Evolutionary conservation across 2,329 filamentous ascomycete species (phyloP), one percentile per base, ranked within the genome.

Genomic region (Tolypocladium amazonense): DNA sequence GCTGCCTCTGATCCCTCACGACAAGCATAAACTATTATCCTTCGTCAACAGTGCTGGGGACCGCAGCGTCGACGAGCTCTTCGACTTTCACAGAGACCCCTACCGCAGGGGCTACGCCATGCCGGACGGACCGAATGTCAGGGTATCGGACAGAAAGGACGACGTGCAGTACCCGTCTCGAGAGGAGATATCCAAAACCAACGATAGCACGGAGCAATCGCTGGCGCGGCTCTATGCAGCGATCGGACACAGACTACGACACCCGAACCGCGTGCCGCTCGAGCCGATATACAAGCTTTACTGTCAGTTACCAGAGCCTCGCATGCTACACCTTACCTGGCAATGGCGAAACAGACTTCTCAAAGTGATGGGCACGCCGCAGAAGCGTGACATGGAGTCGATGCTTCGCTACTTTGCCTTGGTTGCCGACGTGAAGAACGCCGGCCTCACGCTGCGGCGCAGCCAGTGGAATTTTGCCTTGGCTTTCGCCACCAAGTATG

Each of bases 391-490:
- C 56, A 72, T 81, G 20, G 77, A 74, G 63, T 81, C 85, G 55
- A 95, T 92, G 88, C 78, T 89, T 66, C 87, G 90, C 59, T 97
- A 93, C 73, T 87, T 97, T 63, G 85, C 86, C 6, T 77, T 97
- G 30, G 80, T 97, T 23, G 86, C 92, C 63, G 93, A 99, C 67
- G 88, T 95, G 76, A 88, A 90, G 66, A 80, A 80, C 58, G 82
- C 85, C n/a, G 83, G 85, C 2, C 83, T 96, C 53, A 81, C 86
- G 0, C 76, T 97, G 59, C 82, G 79, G 0, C 76, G 75, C 6
- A 75, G 79, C 0, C 85, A 96, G 69, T 99, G 92, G 92, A 96
- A 90, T 62, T 86, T 85, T 45, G 92, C 92, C 43, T 84, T 97
- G 57, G 82, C 88, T 25, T 88, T 95, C 67, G 88, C 89, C 12